Evolutionary conservation across 1,284 basidiomycete genomes (phyloP).

Genomic region (Crepidotus sp.): DNA sequence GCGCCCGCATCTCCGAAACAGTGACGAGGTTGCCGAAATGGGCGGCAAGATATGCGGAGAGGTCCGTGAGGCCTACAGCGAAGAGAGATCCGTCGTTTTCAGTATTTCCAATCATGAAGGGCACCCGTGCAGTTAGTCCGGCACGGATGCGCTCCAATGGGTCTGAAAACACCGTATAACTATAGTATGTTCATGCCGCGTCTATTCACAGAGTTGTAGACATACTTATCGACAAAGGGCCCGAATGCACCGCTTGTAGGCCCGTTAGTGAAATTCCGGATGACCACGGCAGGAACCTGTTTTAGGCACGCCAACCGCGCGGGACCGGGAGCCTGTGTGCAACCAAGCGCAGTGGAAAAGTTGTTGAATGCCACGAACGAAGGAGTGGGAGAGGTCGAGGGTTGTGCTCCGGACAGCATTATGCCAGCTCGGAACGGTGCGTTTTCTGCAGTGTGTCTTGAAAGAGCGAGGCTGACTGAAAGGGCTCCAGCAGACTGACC

Average conservation of each 20-base stretch:
- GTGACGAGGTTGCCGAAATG: slow-evolving; percentile 1
- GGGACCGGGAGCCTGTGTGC: slow-evolving; percentile 11
- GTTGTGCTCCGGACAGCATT: slow-evolving; percentile 5
- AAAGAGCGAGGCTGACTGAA: slow-evolving; percentile 14
- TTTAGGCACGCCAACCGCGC: slow-evolving; percentile 16
- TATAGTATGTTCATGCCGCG: not conserved
- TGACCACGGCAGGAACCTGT: slow-evolving; percentile 6
- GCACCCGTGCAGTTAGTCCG: slow-evolving; percentile 13
- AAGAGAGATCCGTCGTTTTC: slow-evolving; percentile 19
- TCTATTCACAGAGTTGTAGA: not conserved
- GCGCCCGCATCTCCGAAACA: not conserved
- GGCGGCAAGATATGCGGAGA: slow-evolving; percentile 9
- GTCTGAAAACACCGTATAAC: slow-evolving; percentile 14
- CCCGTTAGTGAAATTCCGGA: slow-evolving; percentile 14
- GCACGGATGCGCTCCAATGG: slow-evolving; percentile 13
- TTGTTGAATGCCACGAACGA: slow-evolving; percentile 11
- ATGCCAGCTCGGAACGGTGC: slow-evolving; percentile 18
- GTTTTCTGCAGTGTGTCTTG: slow-evolving; percentile 4
- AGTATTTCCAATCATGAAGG: slow-evolving; percentile 15
- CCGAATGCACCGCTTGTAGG: slow-evolving; percentile 5
- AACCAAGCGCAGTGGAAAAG: slow-evolving; percentile 14
- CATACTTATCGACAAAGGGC: slow-evolving; percentile 16
- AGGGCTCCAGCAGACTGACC: slow-evolving; percentile 19
- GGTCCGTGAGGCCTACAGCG: slow-evolving; percentile 12
- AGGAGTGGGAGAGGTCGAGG: not conserved